Evolutionary conservation across 345 rosid species (phyloP).

Genomic region (Jatropha curcas): DNA sequence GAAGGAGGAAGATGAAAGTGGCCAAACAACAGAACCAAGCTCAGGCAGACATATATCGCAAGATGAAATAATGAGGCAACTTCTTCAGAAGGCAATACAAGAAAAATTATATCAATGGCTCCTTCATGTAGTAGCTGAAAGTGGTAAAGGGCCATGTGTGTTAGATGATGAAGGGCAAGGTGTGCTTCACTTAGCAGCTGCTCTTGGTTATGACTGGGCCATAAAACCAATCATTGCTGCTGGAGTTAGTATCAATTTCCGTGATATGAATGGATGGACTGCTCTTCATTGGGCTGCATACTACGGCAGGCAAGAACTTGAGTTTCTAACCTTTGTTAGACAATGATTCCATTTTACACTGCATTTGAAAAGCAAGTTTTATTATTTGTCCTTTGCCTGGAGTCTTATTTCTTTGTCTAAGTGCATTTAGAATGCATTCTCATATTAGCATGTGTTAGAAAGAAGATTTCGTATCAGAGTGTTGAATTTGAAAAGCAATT

Average conservation of each 20-base stretch:
- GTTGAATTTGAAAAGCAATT: not conserved
- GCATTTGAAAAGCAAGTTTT: not conserved
- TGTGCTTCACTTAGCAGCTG: constrained; percentile 73
- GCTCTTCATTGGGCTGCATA: constrained; percentile 97
- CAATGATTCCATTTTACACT: not conserved
- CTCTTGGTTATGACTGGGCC: constrained; percentile 94
- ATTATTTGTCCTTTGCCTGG: not conserved
- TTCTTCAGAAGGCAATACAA: constrained; percentile 50
- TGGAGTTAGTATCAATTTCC: constrained; percentile 83
- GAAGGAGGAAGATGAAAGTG: constrained; percentile 70
- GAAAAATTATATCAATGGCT: constrained; percentile 77
- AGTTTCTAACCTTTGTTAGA: not conserved
- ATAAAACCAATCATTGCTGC: constrained; percentile 63
- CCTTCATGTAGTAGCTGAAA: constrained; percentile 63
- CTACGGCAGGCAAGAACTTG: constrained; percentile 67
- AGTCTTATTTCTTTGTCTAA: not conserved
- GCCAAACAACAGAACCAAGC: constrained; percentile 30
- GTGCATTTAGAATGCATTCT: too few species aligned
- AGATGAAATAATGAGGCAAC: constrained; percentile 36
- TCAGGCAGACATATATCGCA: constrained; percentile 32
- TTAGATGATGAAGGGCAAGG: constrained; percentile 81
- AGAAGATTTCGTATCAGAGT: too few species aligned
- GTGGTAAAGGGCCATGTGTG: constrained; percentile 71
- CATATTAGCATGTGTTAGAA: too few species aligned
- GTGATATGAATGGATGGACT: constrained; percentile 91